Evolutionary conservation across 2,329 filamentous ascomycete species (phyloP), one percentile per base, ranked within the genome.

Genomic region (Daldinia sp.): DNA sequence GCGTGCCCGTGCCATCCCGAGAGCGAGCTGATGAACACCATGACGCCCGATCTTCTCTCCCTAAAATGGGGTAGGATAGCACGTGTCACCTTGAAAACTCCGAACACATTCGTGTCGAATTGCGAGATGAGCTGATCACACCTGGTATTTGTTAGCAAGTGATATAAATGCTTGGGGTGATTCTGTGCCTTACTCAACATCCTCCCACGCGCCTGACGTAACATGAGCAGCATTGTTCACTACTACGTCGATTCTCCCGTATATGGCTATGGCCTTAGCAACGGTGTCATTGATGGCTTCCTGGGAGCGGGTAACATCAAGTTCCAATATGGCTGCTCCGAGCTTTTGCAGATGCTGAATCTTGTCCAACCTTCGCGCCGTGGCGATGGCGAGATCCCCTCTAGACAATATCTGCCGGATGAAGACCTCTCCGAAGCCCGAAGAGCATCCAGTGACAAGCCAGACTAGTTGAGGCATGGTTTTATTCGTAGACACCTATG

Each of bases 161-260:
- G 9, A 18, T 13, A 12, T 7, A 23, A 23, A 23, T 2, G 4
- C 20, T 46, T 6, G 10, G 42, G 26, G 13, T 10, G 7, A 23
- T 6, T 3, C 33, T 33, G 1, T 30, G 7, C 7, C 46, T 51
- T 51, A 51, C 46, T 51, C 26, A n/a, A 51, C 26, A 51, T 51
- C 46, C 9, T 51, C 46, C 46, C 46, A 51, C 15, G 6, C 46
- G 15, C 46, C 70, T 20, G 61, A 13, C 6, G 39, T 28, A 15
- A 68, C 23, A 26, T 68, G 70, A 9, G 51, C 72, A 6, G 70
- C 72, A 18, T 73, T 72, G 56, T 74, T 70, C 33, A 74, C 70
- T 13, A 74, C 42, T 10, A 73, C 68, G 46, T 73, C 67, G 9
- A 72, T 55, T 30, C 67, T 72, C 13, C 70, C 70, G 30, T 72